A percentile compares a stretch with the other conserved stretches of the same genome.
Evolutionary conservation across 2,329 filamentous ascomycete genomes (phyloP).

Genomic region (Apiospora pterosperma): DNA sequence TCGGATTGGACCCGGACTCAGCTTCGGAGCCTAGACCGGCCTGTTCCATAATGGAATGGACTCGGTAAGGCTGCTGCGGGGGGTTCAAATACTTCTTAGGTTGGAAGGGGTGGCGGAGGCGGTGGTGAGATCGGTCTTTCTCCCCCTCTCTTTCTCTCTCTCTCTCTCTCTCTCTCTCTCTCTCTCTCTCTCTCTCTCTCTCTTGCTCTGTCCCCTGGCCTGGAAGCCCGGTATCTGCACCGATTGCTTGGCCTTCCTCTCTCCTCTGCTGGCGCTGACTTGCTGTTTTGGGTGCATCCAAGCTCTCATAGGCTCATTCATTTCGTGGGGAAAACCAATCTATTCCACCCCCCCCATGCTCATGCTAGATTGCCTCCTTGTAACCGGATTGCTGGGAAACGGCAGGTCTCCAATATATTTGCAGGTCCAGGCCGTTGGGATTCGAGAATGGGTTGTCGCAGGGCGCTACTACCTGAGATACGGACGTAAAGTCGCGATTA

Average conservation of each 20-base stretch:
- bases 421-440: constrained; percentile 10
- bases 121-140: neutral
- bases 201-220: neutral
- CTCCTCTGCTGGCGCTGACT: neutral
- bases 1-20: constrained; percentile 19
- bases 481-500: constrained; percentile 22
- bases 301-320: constrained; percentile 22
- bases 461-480: constrained; percentile 13
- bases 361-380: constrained; percentile 22
- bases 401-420: constrained; percentile 17
- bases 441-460: constrained; percentile 7
- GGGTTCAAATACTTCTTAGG: neutral
- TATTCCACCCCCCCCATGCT: neutral
- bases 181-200: neutral
- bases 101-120: neutral
- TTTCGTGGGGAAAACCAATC: constrained; percentile 10
- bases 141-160: neutral
- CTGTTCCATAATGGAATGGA: constrained; percentile 15
- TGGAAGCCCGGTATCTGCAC: constrained; percentile 14
- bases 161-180: neutral
- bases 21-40: constrained; percentile 16
- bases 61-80: neutral
- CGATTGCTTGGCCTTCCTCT: constrained; percentile 6
- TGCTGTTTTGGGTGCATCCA: constrained; percentile 15
- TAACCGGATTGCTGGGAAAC: constrained; percentile 18